These are phyloP conservation scores for Sporothrix variecibatus DNA, from an alignment of 2,329 filamentous ascomycete species.

Conservation along the genomic window DNA sequence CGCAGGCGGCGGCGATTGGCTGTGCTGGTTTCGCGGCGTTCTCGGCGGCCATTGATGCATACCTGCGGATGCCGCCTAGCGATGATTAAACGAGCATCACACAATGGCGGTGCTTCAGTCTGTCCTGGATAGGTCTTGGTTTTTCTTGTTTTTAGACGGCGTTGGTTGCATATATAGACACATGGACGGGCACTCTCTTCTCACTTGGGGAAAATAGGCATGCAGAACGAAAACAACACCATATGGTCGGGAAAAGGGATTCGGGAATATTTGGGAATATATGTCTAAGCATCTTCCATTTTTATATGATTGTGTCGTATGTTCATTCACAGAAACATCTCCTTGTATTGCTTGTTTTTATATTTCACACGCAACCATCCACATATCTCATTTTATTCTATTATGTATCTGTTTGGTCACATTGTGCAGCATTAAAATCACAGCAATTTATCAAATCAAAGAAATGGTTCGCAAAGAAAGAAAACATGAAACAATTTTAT, in stretches of 20 bases:
- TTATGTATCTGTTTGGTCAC: too few relatives aligned
- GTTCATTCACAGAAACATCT: not conserved
- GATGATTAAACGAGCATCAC: constrained; percentile 49
- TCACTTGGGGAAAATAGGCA: not conserved
- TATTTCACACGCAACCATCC: not conserved
- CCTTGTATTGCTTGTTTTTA: not conserved
- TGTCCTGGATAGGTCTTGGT: not conserved
- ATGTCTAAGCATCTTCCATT: not conserved
- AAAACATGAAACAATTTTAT: not conserved
- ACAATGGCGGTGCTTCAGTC: not conserved
- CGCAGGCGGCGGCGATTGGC: constrained; percentile 82
- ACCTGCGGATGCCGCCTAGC: constrained; percentile 73
- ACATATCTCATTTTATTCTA: not conserved
- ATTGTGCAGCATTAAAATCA: not conserved
- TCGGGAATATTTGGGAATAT: not conserved
- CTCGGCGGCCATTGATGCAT: constrained; percentile 86
- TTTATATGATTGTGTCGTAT: not conserved
- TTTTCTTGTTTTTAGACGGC: constrained; percentile 16
- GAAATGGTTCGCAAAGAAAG: not conserved
- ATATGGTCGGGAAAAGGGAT: not conserved
- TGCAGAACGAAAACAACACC: not conserved
- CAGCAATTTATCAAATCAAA: not conserved
- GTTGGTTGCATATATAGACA: constrained; percentile 17
- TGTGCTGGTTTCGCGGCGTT: constrained; percentile 95
- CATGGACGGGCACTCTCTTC: constrained; percentile 14